Percentiles rank a stretch among this genome's conserved stretches.
phyloP scores from a whole-genome alignment of 2,329 filamentous ascomycete genomes.

The Pochonia chlamydosporia region DNA sequence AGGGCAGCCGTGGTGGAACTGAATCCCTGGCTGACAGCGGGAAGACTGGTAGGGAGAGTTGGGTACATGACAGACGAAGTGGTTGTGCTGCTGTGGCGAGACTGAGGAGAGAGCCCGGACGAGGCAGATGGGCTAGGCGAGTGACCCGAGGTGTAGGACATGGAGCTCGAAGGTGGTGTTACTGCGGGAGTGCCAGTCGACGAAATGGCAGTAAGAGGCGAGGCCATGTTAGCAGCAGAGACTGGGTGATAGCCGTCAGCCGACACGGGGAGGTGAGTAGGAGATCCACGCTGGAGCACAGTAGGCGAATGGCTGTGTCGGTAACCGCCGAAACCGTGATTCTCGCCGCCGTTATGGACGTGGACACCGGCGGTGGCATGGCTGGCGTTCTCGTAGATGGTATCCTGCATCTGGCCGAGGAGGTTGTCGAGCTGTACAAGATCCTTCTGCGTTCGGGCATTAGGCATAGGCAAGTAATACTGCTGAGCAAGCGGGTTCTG shows the following conservation, averaged over 20 bases:
- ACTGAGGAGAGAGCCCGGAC: conserved; percentile 62
- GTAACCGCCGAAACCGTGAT: conserved; percentile 51
- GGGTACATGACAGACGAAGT: conserved; percentile 66
- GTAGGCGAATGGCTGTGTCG: conserved; percentile 52
- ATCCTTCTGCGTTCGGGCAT: conserved; percentile 88
- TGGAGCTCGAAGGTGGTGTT: conserved; percentile 67
- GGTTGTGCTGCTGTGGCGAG: conserved; percentile 54
- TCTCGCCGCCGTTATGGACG: conserved; percentile 67
- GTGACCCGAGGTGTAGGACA: conserved; percentile 73
- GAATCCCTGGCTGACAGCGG: conserved; percentile 64
- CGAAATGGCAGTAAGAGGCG: conserved; percentile 52
- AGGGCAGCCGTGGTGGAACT: conserved; percentile 65
- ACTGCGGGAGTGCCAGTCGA: conserved; percentile 68
- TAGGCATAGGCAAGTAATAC: conserved; percentile 80
- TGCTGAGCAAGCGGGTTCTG: conserved; percentile 61
- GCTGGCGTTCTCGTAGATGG: conserved; percentile 88
- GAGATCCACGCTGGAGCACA: conserved; percentile 31
- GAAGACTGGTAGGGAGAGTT: conserved; percentile 49
- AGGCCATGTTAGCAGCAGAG: conserved; percentile 52
- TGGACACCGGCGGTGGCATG: conserved; percentile 76
- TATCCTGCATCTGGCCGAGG: conserved; percentile 91
- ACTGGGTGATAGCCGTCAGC: conserved; percentile 34
- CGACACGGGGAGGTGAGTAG: conserved; percentile 25
- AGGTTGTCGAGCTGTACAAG: conserved; percentile 91
- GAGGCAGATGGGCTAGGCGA: conserved; percentile 64